phyloP scores from a whole-genome alignment of 2,329 filamentous ascomycete genomes.

The Sphaerostilbella broomeana region DNA sequence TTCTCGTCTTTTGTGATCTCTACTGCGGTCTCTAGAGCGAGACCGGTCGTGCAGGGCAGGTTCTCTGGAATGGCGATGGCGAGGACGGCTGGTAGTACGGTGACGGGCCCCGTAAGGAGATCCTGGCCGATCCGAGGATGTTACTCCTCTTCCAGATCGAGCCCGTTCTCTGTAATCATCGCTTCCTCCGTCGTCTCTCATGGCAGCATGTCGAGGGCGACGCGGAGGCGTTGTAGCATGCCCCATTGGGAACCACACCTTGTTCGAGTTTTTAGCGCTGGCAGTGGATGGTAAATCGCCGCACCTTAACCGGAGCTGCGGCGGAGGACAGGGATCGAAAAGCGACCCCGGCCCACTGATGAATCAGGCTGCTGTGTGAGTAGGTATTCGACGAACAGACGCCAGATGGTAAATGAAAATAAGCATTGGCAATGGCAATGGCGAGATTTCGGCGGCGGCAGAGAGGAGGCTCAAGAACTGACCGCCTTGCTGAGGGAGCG shows the following conservation, averaged over 20 bases:
- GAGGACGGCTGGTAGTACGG: slow-evolving; percentile 23
- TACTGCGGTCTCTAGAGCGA: slow-evolving; percentile 33
- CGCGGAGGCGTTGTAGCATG: slow-evolving; percentile 27
- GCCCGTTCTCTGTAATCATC: slow-evolving; percentile 32
- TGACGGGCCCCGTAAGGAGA: slow-evolving; percentile 28
- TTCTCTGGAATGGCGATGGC: slow-evolving; percentile 29
- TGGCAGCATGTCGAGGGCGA: slow-evolving; percentile 35
- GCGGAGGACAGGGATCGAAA: slow-evolving; percentile 20
- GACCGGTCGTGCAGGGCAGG: slow-evolving; percentile 31
- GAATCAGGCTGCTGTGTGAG: no score
- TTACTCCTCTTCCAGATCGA: slow-evolving; percentile 30
- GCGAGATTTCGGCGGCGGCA: neutral
- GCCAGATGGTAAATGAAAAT: no score
- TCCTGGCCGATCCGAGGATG: slow-evolving; percentile 25
- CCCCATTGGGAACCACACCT: slow-evolving; percentile 24
- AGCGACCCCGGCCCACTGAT: slow-evolving; percentile 10
- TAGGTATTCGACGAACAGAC: no score
- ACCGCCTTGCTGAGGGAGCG: neutral
- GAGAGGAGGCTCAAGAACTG: slow-evolving; percentile 1
- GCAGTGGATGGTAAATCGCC: slow-evolving; percentile 29
- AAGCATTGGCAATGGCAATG: neutral
- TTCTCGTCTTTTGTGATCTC: slow-evolving; percentile 26
- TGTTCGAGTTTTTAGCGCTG: slow-evolving; percentile 35
- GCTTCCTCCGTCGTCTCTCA: slow-evolving; percentile 33
- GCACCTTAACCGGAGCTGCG: slow-evolving; percentile 35